Conservation (phyloP, 78 protist genomes). For the Protostelium mycophagum region DNA sequence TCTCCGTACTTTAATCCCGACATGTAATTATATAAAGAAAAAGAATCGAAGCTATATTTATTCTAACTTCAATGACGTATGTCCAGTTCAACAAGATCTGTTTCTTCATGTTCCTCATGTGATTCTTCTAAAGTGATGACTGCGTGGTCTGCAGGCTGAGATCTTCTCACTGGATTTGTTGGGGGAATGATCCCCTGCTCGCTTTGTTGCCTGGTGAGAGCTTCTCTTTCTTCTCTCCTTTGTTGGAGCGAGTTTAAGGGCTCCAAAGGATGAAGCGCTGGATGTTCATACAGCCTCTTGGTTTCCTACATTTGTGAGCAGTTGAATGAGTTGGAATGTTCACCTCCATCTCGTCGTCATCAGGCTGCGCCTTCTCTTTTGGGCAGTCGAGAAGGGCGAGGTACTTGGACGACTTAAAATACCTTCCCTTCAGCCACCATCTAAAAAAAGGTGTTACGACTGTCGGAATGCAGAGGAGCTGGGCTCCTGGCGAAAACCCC, state of each 20-base stretch:
- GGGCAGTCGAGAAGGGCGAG: neutral
- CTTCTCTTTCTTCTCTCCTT: neutral
- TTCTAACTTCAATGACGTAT: no score
- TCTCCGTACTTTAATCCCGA: no score
- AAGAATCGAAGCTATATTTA: no score
- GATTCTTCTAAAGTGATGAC: neutral
- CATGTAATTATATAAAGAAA: no score
- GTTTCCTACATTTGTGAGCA: neutral
- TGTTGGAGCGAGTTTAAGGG: neutral
- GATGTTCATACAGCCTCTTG: neutral
- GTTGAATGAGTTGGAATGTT: neutral
- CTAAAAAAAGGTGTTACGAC: neutral
- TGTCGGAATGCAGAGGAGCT: neutral
- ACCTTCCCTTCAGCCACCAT: neutral
- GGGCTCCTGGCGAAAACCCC: neutral
- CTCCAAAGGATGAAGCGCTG: neutral
- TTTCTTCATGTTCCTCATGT: neutral
- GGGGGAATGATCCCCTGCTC: neutral
- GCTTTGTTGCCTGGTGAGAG: neutral
- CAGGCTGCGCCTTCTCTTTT: neutral
- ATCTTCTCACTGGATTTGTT: neutral
- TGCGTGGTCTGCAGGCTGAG: neutral
- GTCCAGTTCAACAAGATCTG: neutral
- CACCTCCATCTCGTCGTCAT: neutral
- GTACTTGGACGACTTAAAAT: neutral